Evolutionary conservation across 2,329 filamentous ascomycete genomes (phyloP).

Genomic region (Didymella glomerata): DNA sequence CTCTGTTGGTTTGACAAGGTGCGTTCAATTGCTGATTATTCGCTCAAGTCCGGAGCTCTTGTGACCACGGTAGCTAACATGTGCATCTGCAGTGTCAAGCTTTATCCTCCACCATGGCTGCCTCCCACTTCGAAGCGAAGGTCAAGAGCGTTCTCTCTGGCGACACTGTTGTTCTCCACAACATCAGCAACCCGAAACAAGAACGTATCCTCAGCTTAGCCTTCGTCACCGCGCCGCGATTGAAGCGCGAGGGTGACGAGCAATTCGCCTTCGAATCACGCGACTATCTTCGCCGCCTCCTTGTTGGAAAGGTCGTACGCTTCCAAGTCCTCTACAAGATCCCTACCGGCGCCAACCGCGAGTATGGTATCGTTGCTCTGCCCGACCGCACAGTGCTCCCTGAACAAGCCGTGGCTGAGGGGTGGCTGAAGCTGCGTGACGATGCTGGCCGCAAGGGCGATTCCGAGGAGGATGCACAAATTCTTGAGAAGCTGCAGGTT

Average conservation of each 20-base stretch:
- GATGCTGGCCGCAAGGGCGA: conserved; percentile 94
- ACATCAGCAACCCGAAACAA: conserved; percentile 79
- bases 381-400: conserved; percentile 76
- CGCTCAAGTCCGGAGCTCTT: conserved; percentile 15
- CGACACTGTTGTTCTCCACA: conserved; percentile 86
- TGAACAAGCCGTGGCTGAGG: conserved; percentile 83
- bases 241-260: conserved; percentile 91
- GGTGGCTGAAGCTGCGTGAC: conserved; percentile 92
- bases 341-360: conserved; percentile 76
- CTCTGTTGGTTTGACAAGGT: conserved; percentile 24
- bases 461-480: conserved; percentile 72
- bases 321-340: conserved; percentile 89
- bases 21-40: neutral
- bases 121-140: conserved; percentile 51
- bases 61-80: conserved; percentile 22
- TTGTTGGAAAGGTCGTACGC: conserved; percentile 86
- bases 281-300: conserved; percentile 84
- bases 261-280: conserved; percentile 92
- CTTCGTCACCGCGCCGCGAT: conserved; percentile 86
- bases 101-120: conserved; percentile 38
- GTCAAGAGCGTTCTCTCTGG: conserved; percentile 96
- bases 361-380: conserved; percentile 84
- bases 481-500: conserved; percentile 79
- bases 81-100: conserved; percentile 16
- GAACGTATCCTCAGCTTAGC: conserved; percentile 91